phyloP scores from a whole-genome alignment of 129 eudicot genomes.

The Sambucus nigra region DNA sequence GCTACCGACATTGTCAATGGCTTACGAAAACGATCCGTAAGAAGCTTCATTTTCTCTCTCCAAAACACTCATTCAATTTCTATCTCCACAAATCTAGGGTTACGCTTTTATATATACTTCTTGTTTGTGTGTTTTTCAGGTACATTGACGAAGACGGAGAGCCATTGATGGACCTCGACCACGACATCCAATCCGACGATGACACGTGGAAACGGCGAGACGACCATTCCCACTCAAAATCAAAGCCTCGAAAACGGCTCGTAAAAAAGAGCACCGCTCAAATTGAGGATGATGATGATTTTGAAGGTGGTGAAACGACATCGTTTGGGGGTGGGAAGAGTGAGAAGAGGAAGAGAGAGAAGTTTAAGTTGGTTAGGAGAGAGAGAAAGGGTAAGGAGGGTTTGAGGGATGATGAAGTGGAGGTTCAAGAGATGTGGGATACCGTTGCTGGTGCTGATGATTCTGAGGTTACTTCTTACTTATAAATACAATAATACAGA shows the following conservation, averaged over 20 bases:
- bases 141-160: constrained; percentile 74
- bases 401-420: constrained; percentile 56
- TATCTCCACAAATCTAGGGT: constrained; percentile 16
- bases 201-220: constrained; percentile 25
- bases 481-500: too few relatives aligned
- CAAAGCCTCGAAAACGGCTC: constrained; percentile 59
- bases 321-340: constrained; percentile 45
- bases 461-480: constrained; percentile 60
- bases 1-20: constrained; percentile 24
- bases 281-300: constrained; percentile 15
- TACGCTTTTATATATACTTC: constrained; percentile 16
- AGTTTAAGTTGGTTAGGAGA: constrained; percentile 17
- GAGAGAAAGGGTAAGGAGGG: constrained; percentile 35
- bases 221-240: constrained; percentile 35
- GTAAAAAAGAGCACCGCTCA: constrained; percentile 55
- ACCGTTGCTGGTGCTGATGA: constrained; percentile 77
- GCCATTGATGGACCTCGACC: constrained; percentile 54
- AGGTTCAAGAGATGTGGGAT: constrained; percentile 96
- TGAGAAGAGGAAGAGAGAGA: constrained; percentile 20
- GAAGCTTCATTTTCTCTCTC: constrained; percentile 7
- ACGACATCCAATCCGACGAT: constrained; percentile 41
- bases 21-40: constrained; percentile 68
- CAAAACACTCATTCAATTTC: too few relatives aligned
- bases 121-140: constrained; percentile 26
- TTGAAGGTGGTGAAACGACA: constrained; percentile 33